Evolutionary conservation across 176 grass and related monocot genomes (phyloP).

Genomic region (Carex littledalei): DNA sequence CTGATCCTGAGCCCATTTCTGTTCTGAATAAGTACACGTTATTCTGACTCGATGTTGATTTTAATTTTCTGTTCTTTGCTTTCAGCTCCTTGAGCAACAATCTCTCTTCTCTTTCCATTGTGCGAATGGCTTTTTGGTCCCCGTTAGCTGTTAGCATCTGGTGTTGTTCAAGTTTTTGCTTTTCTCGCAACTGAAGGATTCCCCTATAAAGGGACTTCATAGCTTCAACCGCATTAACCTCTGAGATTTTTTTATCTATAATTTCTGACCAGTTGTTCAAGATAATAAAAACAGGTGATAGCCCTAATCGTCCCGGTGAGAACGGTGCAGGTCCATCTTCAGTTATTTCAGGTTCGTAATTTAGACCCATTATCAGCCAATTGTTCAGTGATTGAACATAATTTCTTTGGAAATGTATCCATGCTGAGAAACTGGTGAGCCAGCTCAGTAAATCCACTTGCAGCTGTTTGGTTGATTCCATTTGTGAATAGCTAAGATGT

Average conservation of each 20-base stretch:
- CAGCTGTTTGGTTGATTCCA: slow-evolving; percentile 35
- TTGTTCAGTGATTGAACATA: slow-evolving; percentile 49
- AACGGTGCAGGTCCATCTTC: slow-evolving; percentile 56
- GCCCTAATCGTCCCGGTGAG: slow-evolving; percentile 61
- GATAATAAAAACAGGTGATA: slow-evolving; percentile 55
- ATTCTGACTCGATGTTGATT: slow-evolving; percentile 23
- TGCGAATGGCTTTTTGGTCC: slow-evolving; percentile 39
- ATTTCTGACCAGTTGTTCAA: slow-evolving; percentile 51
- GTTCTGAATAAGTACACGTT: slow-evolving; percentile 21
- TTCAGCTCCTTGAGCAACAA: slow-evolving; percentile 33
- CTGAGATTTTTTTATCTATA: slow-evolving; percentile 35
- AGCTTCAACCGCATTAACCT: slow-evolving; percentile 24
- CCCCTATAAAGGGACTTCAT: slow-evolving; percentile 39
- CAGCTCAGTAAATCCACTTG: slow-evolving; percentile 48
- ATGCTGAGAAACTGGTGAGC: slow-evolving; percentile 38
- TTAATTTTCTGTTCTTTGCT: slow-evolving; percentile 41
- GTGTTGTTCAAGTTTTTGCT: slow-evolving; percentile 37
- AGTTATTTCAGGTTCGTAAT: slow-evolving; percentile 57
- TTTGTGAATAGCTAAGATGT: slow-evolving; percentile 37
- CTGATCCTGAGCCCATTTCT: background rate
- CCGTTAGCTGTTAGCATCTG: slow-evolving; percentile 36
- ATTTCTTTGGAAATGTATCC: slow-evolving; percentile 50
- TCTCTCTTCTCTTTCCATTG: slow-evolving; percentile 43
- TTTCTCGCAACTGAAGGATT: slow-evolving; percentile 42
- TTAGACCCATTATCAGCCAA: slow-evolving; percentile 62